Conservation (phyloP, 2,329 filamentous ascomycete genomes). For the Stromatinia cepivora region DNA sequence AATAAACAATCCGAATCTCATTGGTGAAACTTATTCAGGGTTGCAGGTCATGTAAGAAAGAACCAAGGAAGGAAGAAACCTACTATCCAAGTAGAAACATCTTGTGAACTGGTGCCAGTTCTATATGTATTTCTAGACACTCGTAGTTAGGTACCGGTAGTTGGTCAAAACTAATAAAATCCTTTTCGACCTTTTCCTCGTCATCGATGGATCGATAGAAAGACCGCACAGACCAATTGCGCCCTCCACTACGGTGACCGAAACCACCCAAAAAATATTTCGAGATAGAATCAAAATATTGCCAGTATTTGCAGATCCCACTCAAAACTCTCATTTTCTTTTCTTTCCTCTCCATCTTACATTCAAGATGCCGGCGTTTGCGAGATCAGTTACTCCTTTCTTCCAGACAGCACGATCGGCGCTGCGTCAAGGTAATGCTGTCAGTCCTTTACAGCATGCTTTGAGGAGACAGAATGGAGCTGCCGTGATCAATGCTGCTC, state of each 20-base stretch:
- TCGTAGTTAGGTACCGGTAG: too few species aligned
- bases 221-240: slow-evolving; percentile 9
- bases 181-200: background rate
- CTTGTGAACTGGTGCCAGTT: background rate
- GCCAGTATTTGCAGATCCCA: slow-evolving; percentile 13
- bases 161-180: too few species aligned
- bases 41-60: background rate
- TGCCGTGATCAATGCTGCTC: slow-evolving; percentile 64
- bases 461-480: slow-evolving; percentile 62
- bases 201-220: background rate
- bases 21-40: background rate
- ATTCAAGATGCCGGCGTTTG: slow-evolving; percentile 74
- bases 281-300: slow-evolving; percentile 24
- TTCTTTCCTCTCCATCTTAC: slow-evolving; percentile 20
- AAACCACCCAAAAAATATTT: slow-evolving; percentile 24
- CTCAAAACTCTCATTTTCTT: slow-evolving; percentile 18
- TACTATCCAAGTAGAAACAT: background rate
- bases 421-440: slow-evolving; percentile 64
- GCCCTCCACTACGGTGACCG: slow-evolving; percentile 18
- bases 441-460: slow-evolving; percentile 75
- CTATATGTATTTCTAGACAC: too few species aligned
- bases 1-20: background rate
- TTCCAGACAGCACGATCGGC: slow-evolving; percentile 78
- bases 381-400: slow-evolving; percentile 76
- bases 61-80: background rate